Evolutionary conservation across 2,329 filamentous ascomycete species (phyloP).

Genomic region (Fusarium sororula): DNA sequence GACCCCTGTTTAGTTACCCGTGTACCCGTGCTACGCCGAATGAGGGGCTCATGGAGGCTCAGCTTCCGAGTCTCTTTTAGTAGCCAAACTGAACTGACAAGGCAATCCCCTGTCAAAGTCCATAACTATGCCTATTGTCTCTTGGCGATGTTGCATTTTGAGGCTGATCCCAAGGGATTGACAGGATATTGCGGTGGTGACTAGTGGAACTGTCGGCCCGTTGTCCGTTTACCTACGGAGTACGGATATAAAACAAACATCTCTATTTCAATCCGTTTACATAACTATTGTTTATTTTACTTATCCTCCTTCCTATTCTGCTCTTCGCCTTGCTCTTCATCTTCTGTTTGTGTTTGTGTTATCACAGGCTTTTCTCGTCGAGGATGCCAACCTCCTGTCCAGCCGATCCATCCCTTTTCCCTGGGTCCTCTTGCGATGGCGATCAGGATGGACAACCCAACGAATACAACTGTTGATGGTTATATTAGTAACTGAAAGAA

Average conservation of each 20-base stretch:
- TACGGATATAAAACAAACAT: neutral
- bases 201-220: neutral
- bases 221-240: neutral
- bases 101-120: neutral
- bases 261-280: neutral
- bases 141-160: neutral
- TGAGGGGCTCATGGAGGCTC: conserved; percentile 10
- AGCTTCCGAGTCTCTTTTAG: conserved; percentile 1
- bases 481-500: neutral
- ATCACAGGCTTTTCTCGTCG: conserved; percentile 15
- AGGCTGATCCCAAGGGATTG: neutral
- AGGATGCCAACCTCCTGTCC: conserved; percentile 44
- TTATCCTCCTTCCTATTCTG: conserved; percentile 4
- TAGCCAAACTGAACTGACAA: neutral
- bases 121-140: neutral
- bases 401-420: conserved; percentile 47
- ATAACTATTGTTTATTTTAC: neutral
- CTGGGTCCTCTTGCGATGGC: conserved; percentile 45
- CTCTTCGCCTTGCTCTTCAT: conserved; percentile 1
- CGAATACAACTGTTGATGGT: conserved; percentile 38
- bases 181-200: neutral
- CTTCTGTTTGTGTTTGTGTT: conserved; percentile 1
- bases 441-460: conserved; percentile 36
- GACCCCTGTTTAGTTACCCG: neutral
- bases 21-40: neutral